Percentiles rank a stretch among this genome's conserved stretches.
Evolutionary conservation across 306 rosid genomes (phyloP).

Genomic region (Corylus americana): DNA sequence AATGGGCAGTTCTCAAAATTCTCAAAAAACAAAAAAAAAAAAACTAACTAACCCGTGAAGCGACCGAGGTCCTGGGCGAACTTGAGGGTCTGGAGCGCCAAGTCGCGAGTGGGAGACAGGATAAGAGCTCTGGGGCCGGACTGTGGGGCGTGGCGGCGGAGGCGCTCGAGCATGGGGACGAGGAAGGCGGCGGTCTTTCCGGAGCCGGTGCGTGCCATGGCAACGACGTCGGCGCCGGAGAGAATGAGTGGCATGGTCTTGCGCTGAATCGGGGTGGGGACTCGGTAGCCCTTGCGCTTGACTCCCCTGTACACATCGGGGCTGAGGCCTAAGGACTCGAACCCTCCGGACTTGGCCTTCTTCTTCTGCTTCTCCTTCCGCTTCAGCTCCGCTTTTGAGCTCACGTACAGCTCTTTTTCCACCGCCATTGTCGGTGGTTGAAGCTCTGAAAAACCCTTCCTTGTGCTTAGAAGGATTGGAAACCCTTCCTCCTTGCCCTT

Average conservation of each 20-base stretch:
- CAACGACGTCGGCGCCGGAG: conserved; percentile 80
- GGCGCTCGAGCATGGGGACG: conserved; percentile 82
- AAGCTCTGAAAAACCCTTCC: not conserved
- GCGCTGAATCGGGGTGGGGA: conserved; percentile 95
- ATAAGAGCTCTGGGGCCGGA: conserved; percentile 83
- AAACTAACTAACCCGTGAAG: conserved; percentile 53
- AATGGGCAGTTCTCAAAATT: not conserved
- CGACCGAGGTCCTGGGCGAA: conserved; percentile 76
- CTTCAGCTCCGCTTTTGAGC: conserved; percentile 53
- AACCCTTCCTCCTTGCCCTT: too few relatives aligned
- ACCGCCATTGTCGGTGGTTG: conserved; percentile 2
- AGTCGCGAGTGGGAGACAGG: conserved; percentile 82
- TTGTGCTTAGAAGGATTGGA: not conserved
- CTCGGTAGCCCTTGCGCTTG: conserved; percentile 82
- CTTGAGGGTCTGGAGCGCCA: conserved; percentile 87
- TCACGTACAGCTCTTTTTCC: conserved; percentile 18
- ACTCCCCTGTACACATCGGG: conserved; percentile 63
- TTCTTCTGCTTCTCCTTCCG: conserved; percentile 49
- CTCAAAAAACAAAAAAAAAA: not conserved
- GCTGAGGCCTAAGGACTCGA: conserved; percentile 71
- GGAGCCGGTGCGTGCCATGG: conserved; percentile 98
- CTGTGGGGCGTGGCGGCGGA: conserved; percentile 74
- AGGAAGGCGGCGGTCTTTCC: conserved; percentile 97
- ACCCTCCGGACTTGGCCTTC: conserved; percentile 81
- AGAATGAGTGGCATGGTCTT: conserved; percentile 92